phyloP scores from a whole-genome alignment of 169 alveolate species.

The Eimeria maxima region DNA sequence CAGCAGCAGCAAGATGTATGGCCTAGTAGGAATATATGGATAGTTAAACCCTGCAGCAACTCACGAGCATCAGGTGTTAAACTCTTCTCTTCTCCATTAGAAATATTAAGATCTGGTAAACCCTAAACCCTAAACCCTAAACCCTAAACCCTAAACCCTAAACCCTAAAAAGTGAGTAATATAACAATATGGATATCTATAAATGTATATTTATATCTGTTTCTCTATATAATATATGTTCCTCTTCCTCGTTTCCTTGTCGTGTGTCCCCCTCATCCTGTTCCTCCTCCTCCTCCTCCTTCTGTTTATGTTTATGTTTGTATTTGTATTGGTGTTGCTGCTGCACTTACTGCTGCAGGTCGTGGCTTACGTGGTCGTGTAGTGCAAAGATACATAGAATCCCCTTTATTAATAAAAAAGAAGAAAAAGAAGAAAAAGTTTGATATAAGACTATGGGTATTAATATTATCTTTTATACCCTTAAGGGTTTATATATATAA shows the following conservation, averaged over 20 bases:
- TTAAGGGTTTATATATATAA: constrained; percentile 94
- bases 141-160: background rate
- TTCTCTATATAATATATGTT: no score
- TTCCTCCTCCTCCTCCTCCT: background rate
- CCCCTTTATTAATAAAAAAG: constrained; percentile 95
- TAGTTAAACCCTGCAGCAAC: constrained; percentile 77
- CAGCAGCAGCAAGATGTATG: constrained; percentile 31
- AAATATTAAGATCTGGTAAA: constrained; percentile 65
- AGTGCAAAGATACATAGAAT: constrained; percentile 94
- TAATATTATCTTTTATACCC: constrained; percentile 94
- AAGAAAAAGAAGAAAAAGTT: no score
- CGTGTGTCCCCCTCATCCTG: no score
- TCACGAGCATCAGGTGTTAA: constrained; percentile 69
- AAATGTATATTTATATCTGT: no score
- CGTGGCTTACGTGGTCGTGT: constrained; percentile 92
- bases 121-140: background rate
- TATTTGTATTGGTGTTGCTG: no score
- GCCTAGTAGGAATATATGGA: constrained; percentile 67
- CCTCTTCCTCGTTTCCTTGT: no score
- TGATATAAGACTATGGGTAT: constrained; percentile 96
- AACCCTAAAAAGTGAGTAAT: no score
- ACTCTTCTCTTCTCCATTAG: constrained; percentile 64
- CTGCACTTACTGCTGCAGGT: no score
- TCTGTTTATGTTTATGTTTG: no score
- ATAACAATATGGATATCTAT: no score